Percentiles rank a stretch among this genome's conserved stretches.
phyloP scores from a whole-genome alignment of 192 early-diverging fungal species.

The Allomyces javanicus region DNA sequence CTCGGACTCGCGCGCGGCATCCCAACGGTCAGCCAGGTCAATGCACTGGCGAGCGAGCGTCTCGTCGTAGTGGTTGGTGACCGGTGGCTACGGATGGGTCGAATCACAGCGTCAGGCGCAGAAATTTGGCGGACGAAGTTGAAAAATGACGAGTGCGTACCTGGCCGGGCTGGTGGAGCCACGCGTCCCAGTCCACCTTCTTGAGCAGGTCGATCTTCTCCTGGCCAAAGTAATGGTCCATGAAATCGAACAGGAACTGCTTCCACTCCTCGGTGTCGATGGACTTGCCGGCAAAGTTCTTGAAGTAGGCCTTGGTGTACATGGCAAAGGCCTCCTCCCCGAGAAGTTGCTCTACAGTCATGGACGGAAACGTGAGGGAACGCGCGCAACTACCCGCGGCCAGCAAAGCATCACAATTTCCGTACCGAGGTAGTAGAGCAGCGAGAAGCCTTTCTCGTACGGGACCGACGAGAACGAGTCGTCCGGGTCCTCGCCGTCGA shows the following conservation, averaged over 20 bases:
- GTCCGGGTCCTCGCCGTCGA: slow-evolving; percentile 62
- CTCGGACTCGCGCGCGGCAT: slow-evolving; percentile 26
- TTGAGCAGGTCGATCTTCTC: slow-evolving; percentile 51
- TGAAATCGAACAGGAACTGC: slow-evolving; percentile 55
- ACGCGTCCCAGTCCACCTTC: slow-evolving; percentile 73
- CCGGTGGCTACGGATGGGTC: slow-evolving; percentile 34
- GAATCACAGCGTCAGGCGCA: neutral
- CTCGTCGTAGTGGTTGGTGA: slow-evolving; percentile 64
- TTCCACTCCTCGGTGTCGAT: slow-evolving; percentile 84
- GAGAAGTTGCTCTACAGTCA: slow-evolving; percentile 41
- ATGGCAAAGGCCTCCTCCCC: slow-evolving; percentile 79
- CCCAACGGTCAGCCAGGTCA: slow-evolving; percentile 59
- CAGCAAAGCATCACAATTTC: too few relatives aligned
- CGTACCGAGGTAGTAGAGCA: slow-evolving; percentile 59
- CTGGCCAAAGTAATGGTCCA: slow-evolving; percentile 37
- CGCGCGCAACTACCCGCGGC: too few relatives aligned
- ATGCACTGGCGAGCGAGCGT: slow-evolving; percentile 62
- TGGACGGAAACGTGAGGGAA: too few relatives aligned
- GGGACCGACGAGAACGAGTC: slow-evolving; percentile 61
- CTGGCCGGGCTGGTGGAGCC: slow-evolving; percentile 79
- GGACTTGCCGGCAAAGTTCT: slow-evolving; percentile 62
- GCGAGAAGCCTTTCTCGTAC: slow-evolving; percentile 92
- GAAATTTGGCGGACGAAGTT: slow-evolving; percentile 1
- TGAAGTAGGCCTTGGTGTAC: slow-evolving; percentile 60
- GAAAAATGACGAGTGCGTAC: slow-evolving; percentile 17